Evolutionary conservation across 139 green algal genomes (phyloP).

Genomic region (Axilococcus clingmanii): DNA sequence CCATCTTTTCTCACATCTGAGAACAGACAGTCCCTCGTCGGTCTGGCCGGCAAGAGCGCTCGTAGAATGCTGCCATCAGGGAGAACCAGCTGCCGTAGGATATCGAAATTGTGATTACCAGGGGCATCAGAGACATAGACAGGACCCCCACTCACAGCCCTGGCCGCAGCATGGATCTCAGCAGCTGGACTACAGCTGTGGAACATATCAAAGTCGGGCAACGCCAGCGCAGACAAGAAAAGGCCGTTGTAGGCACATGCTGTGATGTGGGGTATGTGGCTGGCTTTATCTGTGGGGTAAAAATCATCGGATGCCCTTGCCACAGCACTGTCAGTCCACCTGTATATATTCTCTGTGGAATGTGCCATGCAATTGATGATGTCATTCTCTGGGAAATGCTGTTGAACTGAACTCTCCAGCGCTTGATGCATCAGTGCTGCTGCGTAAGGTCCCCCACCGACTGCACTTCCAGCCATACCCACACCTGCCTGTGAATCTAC

Average conservation of each 20-base stretch:
- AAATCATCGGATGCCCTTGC: slow-evolving; percentile 65
- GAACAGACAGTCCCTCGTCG: slow-evolving; percentile 88
- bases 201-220: slow-evolving; percentile 26
- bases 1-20: slow-evolving; percentile 66
- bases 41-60: slow-evolving; percentile 58
- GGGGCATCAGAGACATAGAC: slow-evolving; percentile 81
- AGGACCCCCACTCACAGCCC: slow-evolving; percentile 51
- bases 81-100: slow-evolving; percentile 61
- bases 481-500: slow-evolving; percentile 77
- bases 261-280: slow-evolving; percentile 75
- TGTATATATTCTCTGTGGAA: slow-evolving; percentile 87
- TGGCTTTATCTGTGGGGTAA: slow-evolving; percentile 65
- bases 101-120: slow-evolving; percentile 71
- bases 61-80: slow-evolving; percentile 56
- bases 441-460: slow-evolving; percentile 48
- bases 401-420: slow-evolving; percentile 62
- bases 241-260: slow-evolving; percentile 79
- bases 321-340: slow-evolving; percentile 22
- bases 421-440: slow-evolving; percentile 46
- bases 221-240: slow-evolving; percentile 51
- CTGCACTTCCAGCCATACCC: slow-evolving; percentile 36
- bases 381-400: slow-evolving; percentile 81
- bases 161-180: slow-evolving; percentile 31
- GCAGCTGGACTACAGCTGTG: not conserved
- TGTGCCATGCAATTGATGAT: slow-evolving; percentile 99